Percentiles rank a stretch among this genome's conserved stretches.
These are phyloP conservation scores for Stereum hirsutum DNA, from an alignment of 1,284 basidiomycete genomes.

Conservation along the genomic window DNA sequence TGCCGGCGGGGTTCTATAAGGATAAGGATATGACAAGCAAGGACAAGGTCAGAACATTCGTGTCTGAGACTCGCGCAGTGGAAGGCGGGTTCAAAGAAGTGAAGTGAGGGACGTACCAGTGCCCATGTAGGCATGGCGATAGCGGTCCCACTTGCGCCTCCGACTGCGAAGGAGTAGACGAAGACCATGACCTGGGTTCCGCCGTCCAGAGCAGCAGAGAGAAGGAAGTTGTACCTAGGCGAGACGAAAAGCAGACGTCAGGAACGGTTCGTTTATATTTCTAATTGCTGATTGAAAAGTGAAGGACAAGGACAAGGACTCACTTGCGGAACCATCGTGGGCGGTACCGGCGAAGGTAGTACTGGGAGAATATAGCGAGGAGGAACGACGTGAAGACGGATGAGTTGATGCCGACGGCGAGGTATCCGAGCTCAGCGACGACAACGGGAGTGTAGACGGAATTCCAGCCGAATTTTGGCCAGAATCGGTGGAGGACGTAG, in stretches of 20 bases:
- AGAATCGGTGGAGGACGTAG: not conserved
- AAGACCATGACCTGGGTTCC: constrained; percentile 47
- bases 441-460: not conserved
- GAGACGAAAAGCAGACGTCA: not conserved
- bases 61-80: too few species aligned
- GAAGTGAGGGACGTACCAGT: not conserved
- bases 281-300: too few species aligned
- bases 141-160: constrained; percentile 37
- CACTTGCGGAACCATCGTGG: constrained; percentile 44
- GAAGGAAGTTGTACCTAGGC: constrained; percentile 46
- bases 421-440: not conserved
- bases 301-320: too few species aligned
- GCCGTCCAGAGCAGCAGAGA: constrained; percentile 41
- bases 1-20: not conserved
- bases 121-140: constrained; percentile 28
- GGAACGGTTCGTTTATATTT: too few species aligned
- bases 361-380: not conserved
- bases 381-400: not conserved
- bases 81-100: too few species aligned
- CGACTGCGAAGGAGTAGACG: constrained; percentile 44
- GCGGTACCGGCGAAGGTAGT: constrained; percentile 1
- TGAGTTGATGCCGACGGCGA: not conserved
- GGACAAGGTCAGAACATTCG: not conserved
- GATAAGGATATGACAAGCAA: not conserved
- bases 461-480: not conserved